These are phyloP conservation scores for Persicaria tinctoria DNA, from an alignment of 148 eudicot genomes.

Conservation along the genomic window DNA sequence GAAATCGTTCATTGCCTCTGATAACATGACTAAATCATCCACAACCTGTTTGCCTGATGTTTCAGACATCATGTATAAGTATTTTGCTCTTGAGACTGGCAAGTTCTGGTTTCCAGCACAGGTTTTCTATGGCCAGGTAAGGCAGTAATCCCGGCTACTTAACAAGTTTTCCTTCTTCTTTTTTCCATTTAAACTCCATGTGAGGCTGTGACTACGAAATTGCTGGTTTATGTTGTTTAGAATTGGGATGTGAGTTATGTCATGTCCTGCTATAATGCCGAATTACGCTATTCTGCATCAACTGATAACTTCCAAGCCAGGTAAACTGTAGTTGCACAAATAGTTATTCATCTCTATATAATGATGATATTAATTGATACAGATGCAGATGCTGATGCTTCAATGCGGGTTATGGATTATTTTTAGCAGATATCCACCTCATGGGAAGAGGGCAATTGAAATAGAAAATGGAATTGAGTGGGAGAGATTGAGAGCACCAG, in stretches of 20 bases:
- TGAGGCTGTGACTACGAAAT: not conserved
- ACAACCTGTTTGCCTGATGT: too few relatives aligned
- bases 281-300: conserved; percentile 57
- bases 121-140: not conserved
- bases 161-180: not conserved
- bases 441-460: conserved; percentile 61
- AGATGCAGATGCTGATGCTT: not conserved
- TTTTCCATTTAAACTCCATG: not conserved
- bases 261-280: conserved; percentile 94
- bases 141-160: not conserved
- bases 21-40: too few relatives aligned
- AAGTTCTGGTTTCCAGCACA: not conserved
- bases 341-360: too few relatives aligned
- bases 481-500: conserved; percentile 80
- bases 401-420: too few relatives aligned
- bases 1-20: not conserved
- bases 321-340: conserved; percentile 22
- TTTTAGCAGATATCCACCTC: conserved; percentile 71
- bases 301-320: conserved; percentile 80
- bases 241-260: conserved; percentile 79
- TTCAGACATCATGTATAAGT: not conserved
- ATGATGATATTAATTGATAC: not conserved
- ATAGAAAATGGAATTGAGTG: conserved; percentile 56
- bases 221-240: conserved; percentile 28
- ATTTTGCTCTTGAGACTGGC: conserved; percentile 1